These are phyloP conservation scores for Botrytis galanthina DNA, from an alignment of 2,329 filamentous ascomycete species.

Conservation along the genomic window DNA sequence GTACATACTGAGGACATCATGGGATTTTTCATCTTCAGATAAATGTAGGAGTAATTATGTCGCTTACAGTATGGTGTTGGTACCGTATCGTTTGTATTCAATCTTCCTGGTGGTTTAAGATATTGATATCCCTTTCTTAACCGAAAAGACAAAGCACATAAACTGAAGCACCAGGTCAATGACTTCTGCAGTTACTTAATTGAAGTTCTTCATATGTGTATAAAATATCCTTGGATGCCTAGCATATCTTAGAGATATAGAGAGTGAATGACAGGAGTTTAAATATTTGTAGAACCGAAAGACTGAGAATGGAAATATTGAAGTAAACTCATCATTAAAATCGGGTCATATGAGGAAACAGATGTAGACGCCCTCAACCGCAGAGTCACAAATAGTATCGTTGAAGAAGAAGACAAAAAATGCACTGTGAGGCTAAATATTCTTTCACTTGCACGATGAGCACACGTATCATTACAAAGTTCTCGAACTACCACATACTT, in stretches of 20 bases:
- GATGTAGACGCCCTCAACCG: background rate
- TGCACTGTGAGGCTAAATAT: background rate
- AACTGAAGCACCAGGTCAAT: fast-evolving
- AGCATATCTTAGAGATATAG: background rate
- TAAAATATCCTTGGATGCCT: background rate
- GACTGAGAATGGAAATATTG: background rate
- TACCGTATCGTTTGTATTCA: background rate
- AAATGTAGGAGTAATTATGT: background rate
- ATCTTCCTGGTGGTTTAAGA: background rate
- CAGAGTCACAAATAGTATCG: background rate
- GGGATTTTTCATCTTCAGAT: background rate
- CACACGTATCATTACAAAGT: background rate
- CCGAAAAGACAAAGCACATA: background rate
- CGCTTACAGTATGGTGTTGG: fast-evolving
- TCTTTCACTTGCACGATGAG: background rate
- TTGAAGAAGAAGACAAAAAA: background rate
- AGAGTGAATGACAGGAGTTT: background rate
- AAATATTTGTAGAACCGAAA: background rate
- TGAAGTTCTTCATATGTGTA: background rate
- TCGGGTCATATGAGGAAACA: background rate
- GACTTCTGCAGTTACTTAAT: background rate
- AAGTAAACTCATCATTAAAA: background rate
- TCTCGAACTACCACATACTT: background rate
- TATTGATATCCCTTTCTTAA: background rate
- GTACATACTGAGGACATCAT: background rate